A percentile compares a stretch with the other conserved stretches of the same genome.
These are phyloP conservation scores for Euclidium syriacum DNA, from an alignment of 345 rosid genomes.

Conservation along the genomic window DNA sequence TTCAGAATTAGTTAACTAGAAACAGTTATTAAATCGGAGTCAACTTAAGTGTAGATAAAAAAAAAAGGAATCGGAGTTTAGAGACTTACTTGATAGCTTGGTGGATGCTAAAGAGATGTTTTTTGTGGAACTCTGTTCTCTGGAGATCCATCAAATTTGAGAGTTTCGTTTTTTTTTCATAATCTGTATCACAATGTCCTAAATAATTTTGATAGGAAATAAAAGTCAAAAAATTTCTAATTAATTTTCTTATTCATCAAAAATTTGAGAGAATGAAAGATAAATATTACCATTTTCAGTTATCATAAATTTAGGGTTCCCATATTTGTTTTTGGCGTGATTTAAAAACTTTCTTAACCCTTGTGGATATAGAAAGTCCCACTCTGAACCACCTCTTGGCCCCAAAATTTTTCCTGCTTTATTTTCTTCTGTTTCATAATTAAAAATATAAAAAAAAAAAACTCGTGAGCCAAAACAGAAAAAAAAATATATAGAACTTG, in stretches of 20 bases:
- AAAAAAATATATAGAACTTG: not conserved
- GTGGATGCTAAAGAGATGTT: conserved; percentile 16
- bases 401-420: conserved; percentile 15
- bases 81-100: conserved; percentile 21
- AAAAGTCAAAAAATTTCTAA: not conserved
- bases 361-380: conserved; percentile 36
- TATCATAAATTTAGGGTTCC: conserved; percentile 35
- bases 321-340: conserved; percentile 32
- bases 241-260: no score
- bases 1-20: no score
- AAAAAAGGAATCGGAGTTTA: no score
- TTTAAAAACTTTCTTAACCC: conserved; percentile 32
- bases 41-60: no score
- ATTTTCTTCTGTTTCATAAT: not conserved
- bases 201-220: not conserved
- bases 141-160: conserved; percentile 23
- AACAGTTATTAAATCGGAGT: no score
- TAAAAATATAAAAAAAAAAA: not conserved
- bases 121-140: conserved; percentile 21
- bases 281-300: conserved; percentile 43
- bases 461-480: not conserved
- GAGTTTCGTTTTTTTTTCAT: conserved; percentile 17
- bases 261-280: no score
- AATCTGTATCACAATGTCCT: conserved; percentile 19
- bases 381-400: conserved; percentile 30